Evolutionary conservation across 805 yeast species (phyloP), one percentile per base, ranked within the genome.

Genomic region (Cyberlindnera misumaiensis): DNA sequence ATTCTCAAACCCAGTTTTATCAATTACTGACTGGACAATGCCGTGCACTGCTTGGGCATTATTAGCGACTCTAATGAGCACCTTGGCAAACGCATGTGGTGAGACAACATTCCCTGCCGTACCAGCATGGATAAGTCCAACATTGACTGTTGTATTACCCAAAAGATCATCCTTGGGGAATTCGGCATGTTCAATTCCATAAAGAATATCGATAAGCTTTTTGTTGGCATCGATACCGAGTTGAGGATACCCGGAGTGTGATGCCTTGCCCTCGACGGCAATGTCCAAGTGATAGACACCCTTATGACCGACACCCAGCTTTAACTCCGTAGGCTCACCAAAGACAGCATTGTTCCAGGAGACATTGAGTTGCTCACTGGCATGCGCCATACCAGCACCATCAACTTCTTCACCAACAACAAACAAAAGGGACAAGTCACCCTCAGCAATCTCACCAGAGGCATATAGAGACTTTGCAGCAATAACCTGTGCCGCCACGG

Each of bases 301-400:
- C 56, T 81, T 81, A 52, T 81, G 89, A 11, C 87, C 88, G 5
- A 72, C 72, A 11, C 83, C 85, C 15, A 81, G 62, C 48, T 75
- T 77, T 52, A 72, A 63, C 46, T 80, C 86, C 0, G 89, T 81
- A 10, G 89, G 89, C 55, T 81, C 89, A 11, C 88, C 88, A 59
- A 80, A 81, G 24, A 82, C 67, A 12, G 72, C 87, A 9, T 73
- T 48, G 10, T 73, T 73, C 84, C 84, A 80, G 8, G 57, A 52
- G 9, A 65, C 66, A 15, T 67, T 63, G 11, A 52, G 28, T 24
- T 46, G 9, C 1, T 36, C 32, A 46, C 65, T 56, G 4, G 74
- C 80, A 12, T 51, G 40, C 22, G 35, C 48, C 84, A 80, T 80
- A 11, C 89, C 89, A 17, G 58, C 56, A 16, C 87, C 88, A 29